phyloP scores from a whole-genome alignment of 345 rosid species.

The Pistacia atlantica region DNA sequence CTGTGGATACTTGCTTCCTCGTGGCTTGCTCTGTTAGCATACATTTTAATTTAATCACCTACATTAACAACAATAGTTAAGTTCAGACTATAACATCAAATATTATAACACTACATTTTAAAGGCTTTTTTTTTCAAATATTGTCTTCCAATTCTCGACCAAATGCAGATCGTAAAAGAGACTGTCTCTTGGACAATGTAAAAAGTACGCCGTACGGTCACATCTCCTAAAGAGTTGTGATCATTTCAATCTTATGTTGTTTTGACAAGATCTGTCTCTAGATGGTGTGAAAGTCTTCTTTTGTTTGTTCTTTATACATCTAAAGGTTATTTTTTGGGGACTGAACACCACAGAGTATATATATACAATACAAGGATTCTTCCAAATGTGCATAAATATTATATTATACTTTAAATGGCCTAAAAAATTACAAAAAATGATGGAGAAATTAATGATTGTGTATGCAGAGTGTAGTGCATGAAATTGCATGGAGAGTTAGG shows the following conservation, averaged over 20 bases:
- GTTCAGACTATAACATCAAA: too few species aligned
- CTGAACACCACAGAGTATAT: too few species aligned
- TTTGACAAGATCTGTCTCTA: neutral
- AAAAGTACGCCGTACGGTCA: neutral
- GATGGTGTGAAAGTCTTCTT: neutral
- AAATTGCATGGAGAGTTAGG: neutral
- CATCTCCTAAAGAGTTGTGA: neutral
- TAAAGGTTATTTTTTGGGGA: too few species aligned
- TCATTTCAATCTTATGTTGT: neutral
- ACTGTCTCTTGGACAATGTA: neutral
- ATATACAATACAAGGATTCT: neutral
- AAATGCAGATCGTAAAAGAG: neutral
- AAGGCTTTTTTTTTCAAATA: too few species aligned
- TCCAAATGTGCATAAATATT: neutral
- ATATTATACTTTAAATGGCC: neutral
- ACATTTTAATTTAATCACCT: conserved; percentile 63
- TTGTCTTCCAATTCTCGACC: neutral
- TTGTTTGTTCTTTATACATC: neutral
- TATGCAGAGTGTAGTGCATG: neutral
- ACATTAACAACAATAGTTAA: neutral
- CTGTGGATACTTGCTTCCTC: conserved; percentile 43
- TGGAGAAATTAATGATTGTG: neutral
- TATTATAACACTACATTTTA: too few species aligned
- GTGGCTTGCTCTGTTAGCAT: conserved; percentile 49
- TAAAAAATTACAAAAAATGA: too few species aligned